Base-by-base conservation (phyloP, 768 basidiomycete genomes). In the Tephrocybe sp. region DNA sequence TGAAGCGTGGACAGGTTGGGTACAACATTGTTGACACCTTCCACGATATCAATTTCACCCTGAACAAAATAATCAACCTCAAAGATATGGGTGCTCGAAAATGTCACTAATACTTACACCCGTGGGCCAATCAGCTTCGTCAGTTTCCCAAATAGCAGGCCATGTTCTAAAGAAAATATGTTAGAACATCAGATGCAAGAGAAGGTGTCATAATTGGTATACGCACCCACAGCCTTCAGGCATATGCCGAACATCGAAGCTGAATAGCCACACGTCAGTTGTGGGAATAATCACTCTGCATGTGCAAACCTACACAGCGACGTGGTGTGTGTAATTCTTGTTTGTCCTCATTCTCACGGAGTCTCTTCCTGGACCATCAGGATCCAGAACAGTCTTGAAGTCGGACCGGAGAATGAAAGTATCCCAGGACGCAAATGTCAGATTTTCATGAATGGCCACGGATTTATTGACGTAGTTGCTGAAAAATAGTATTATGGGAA, bases 341-440 rank as follows among this genome's bases (percentile, higher is more conserved):
- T 75, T 76, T 12, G 76, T 74, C 41, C 69, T 65, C 52, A 85
- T 74, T 39, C 83, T 71, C 31, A 83, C 78, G 12, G 79, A 82
- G 43, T 75, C 68, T 23, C 83, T 67, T n/a, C 84, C 83, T 14
- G 75, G 64, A 1, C 78, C 75, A 34, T 60, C 65, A 0, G 82
- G 52, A 58, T 60, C 68, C 30, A 84, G 71, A 5, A 62, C 65
- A 1, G 72, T 78, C 17, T 65, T 75, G 51, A 65, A 58, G 59
- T 84, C 83, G 2, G 79, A 72, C 30, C 81, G 75, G 17, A 84
- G 62, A 51, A 82, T 72, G 60, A 84, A 79, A 6, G 70, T 71
- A 59, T 79, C 64, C 14, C 65, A 68, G 16, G 68, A 67, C 1
- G 82, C 73, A 42, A 65, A 82, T 9, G 81, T 83, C 46, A 88